These are phyloP conservation scores for Plasmopara muralis DNA, from an alignment of 352 stramenopile genomes.

Conservation along the genomic window DNA sequence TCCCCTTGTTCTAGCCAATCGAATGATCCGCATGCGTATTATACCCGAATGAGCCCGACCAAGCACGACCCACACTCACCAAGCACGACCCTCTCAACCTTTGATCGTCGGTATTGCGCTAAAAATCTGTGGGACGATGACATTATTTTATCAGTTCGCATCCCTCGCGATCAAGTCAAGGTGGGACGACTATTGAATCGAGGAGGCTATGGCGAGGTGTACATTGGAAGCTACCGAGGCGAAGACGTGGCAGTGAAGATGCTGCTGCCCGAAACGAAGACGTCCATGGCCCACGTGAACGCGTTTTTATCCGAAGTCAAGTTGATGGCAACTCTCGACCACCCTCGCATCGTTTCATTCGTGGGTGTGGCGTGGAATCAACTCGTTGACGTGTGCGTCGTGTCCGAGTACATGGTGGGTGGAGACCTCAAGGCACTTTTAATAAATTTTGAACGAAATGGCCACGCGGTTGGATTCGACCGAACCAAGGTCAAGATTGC, in stretches of 20 bases:
- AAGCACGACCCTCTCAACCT: constrained; percentile 11
- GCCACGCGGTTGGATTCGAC: constrained; percentile 21
- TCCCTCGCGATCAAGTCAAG: constrained; percentile 19
- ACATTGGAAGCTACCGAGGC: constrained; percentile 22
- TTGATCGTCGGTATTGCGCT: constrained; percentile 4
- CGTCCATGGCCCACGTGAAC: constrained; percentile 25
- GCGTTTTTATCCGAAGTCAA: constrained; percentile 28
- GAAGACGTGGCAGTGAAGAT: constrained; percentile 23
- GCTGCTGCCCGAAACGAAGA: constrained; percentile 23
- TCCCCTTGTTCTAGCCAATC: neutral
- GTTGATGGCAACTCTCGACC: constrained; percentile 30
- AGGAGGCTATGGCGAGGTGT: constrained; percentile 27
- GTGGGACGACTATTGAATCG: constrained; percentile 24
- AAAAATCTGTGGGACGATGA: constrained; percentile 32
- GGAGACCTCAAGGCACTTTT: constrained; percentile 33
- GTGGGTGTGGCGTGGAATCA: constrained; percentile 39
- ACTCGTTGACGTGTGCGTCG: constrained; percentile 28
- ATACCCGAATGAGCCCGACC: constrained; percentile 12
- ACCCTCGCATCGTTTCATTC: constrained; percentile 35
- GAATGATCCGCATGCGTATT: constrained; percentile 10
- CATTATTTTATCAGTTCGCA: constrained; percentile 21
- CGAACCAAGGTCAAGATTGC: constrained; percentile 29
- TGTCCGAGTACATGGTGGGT: constrained; percentile 48
- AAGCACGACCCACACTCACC: constrained; percentile 12
- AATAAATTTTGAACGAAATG: constrained; percentile 17